Evolutionary conservation across 768 basidiomycete genomes (phyloP).

Genomic region (Suillus alpinus): DNA sequence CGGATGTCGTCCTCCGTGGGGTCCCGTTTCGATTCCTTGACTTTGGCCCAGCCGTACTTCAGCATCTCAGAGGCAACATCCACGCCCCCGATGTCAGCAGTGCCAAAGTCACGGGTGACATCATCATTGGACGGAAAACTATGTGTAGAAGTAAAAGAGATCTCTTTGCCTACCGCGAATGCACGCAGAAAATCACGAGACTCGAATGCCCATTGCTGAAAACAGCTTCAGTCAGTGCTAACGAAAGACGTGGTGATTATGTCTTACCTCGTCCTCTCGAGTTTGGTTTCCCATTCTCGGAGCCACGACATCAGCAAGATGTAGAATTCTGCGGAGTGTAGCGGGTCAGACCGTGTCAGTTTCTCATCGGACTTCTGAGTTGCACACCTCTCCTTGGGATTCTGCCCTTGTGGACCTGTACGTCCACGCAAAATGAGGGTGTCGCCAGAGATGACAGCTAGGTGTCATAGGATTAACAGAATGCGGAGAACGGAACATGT

Average conservation of each 20-base stretch:
- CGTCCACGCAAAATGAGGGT: conserved; percentile 80
- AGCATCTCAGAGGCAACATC: conserved; percentile 79
- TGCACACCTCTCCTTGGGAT: conserved; percentile 82
- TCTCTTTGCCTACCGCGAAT: conserved; percentile 85
- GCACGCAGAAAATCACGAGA: conserved; percentile 89
- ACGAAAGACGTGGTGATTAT: background rate
- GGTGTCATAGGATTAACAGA: conserved; percentile 23
- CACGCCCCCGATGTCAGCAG: conserved; percentile 65
- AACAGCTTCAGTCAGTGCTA: conserved; percentile 6
- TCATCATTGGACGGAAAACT: conserved; percentile 77
- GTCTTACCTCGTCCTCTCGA: conserved; percentile 82
- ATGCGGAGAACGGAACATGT: background rate
- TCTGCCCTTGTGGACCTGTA: conserved; percentile 78
- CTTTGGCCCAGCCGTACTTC: conserved; percentile 87
- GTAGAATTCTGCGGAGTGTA: conserved; percentile 61
- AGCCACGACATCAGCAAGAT: conserved; percentile 83
- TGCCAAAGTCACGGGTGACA: conserved; percentile 74
- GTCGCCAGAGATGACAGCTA: conserved; percentile 90
- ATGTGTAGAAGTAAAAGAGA: conserved; percentile 81
- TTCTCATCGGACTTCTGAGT: conserved; percentile 1
- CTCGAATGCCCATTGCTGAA: conserved; percentile 86
- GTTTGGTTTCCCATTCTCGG: conserved; percentile 81
- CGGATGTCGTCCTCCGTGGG: conserved; percentile 74
- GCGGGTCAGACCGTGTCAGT: conserved; percentile 13
- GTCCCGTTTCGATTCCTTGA: conserved; percentile 85